Conservation (phyloP, 202 grass and related monocot species). For the Zizania palustris region DNA sequence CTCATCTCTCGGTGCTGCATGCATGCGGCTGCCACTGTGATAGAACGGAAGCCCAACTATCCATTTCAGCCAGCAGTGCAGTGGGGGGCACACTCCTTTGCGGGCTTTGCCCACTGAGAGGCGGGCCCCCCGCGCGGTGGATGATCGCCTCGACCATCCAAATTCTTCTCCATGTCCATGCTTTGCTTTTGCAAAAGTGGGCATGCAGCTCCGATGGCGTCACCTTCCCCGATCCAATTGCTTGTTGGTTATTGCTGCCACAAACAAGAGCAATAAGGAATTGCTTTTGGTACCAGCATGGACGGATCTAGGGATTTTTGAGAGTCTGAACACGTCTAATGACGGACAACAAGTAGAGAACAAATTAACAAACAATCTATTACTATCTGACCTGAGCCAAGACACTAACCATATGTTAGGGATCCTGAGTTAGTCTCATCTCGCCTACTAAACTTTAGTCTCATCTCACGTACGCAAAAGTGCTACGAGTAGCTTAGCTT, state of each 20-base stretch:
- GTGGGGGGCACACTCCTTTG: too few relatives aligned
- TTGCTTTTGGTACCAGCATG: not conserved
- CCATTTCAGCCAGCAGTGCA: constrained; percentile 1
- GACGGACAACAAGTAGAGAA: too few relatives aligned
- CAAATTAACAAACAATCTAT: too few relatives aligned
- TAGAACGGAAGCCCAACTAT: constrained; percentile 25
- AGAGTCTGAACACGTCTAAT: too few relatives aligned
- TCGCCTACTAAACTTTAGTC: too few relatives aligned
- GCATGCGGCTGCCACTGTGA: constrained; percentile 28
- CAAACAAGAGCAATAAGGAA: constrained; percentile 24
- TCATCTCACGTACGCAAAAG: too few relatives aligned
- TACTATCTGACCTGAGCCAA: too few relatives aligned
- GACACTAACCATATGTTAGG: too few relatives aligned
- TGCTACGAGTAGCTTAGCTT: too few relatives aligned
- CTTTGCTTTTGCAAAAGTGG: constrained; percentile 41
- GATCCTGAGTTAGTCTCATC: too few relatives aligned
- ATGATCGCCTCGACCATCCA: constrained; percentile 20
- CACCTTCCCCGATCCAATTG: constrained; percentile 37
- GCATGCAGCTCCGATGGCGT: constrained; percentile 35
- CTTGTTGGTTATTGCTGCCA: constrained; percentile 23
- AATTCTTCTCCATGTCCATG: constrained; percentile 29
- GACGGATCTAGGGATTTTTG: too few relatives aligned
- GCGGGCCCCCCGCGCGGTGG: not conserved
- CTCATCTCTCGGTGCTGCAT: constrained; percentile 14
- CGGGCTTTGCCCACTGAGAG: too few relatives aligned